A percentile compares a stretch with the other conserved stretches of the same genome.
Conservation (phyloP, 1,284 basidiomycete genomes). For the Ustilago loliicola region DNA sequence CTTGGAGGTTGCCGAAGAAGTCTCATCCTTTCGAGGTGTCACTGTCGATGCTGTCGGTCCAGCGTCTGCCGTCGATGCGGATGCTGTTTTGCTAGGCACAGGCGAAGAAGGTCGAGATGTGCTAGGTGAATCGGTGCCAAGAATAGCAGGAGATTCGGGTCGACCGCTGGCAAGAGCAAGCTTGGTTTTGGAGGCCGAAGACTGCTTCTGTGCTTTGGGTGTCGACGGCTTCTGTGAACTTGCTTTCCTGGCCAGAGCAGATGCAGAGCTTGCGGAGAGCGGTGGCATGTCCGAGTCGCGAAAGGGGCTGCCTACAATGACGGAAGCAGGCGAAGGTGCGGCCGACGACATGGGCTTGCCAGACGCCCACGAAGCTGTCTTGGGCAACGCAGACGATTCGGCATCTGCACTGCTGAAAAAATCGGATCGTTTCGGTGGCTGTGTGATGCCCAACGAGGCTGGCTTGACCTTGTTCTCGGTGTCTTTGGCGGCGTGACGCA, state of each 20-base stretch:
- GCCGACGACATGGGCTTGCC: constrained; percentile 54
- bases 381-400: constrained; percentile 65
- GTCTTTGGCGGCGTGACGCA: constrained; percentile 69
- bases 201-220: constrained; percentile 46
- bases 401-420: constrained; percentile 32
- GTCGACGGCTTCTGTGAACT: constrained; percentile 51
- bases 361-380: constrained; percentile 69
- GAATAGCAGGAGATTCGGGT: constrained; percentile 43
- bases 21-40: constrained; percentile 22
- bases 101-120: constrained; percentile 44
- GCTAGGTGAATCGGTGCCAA: constrained; percentile 40
- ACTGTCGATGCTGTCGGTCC: constrained; percentile 7
- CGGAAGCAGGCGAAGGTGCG: constrained; percentile 32
- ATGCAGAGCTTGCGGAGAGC: constrained; percentile 53
- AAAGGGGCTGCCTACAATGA: constrained; percentile 51
- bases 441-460: constrained; percentile 52
- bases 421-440: constrained; percentile 49
- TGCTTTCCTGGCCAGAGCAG: constrained; percentile 42
- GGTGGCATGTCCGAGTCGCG: constrained; percentile 64
- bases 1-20: constrained; percentile 11
- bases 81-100: constrained; percentile 44
- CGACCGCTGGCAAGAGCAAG: constrained; percentile 32
- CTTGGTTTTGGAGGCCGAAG: constrained; percentile 32
- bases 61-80: constrained; percentile 18
- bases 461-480: constrained; percentile 68